Evolutionary conservation across 257 asterid species (phyloP).

Genomic region (Solanum bulbocastanum): DNA sequence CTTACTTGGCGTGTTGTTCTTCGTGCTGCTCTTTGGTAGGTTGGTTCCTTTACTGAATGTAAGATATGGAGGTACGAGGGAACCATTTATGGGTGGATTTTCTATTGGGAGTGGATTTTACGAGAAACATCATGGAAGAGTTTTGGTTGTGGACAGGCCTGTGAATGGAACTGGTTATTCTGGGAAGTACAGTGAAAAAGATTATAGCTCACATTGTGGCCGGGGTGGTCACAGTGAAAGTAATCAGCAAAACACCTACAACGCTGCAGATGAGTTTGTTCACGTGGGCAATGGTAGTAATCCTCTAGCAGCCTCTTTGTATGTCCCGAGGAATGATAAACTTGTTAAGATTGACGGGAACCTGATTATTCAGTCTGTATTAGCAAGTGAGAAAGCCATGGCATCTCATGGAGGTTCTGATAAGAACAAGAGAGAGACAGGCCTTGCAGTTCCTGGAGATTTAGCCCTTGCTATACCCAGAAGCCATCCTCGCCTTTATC

Average conservation of each 20-base stretch:
- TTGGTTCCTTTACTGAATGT: conserved; percentile 76
- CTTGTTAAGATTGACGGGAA: conserved; percentile 75
- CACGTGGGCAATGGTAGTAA: conserved; percentile 38
- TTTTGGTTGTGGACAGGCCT: conserved; percentile 50
- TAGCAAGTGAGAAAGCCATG: conserved; percentile 77
- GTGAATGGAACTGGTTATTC: conserved; percentile 25
- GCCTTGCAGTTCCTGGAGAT: conserved; percentile 58
- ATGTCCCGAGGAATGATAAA: conserved; percentile 72
- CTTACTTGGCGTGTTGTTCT: conserved; percentile 73
- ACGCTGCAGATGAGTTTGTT: conserved; percentile 24
- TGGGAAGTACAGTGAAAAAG: conserved; percentile 23
- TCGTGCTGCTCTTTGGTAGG: conserved; percentile 72
- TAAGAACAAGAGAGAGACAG: conserved; percentile 43
- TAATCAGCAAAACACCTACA: background rate
- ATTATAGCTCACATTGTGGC: conserved; percentile 19
- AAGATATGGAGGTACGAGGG: conserved; percentile 57
- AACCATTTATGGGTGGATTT: conserved; percentile 40
- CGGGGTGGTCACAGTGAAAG: conserved; percentile 7
- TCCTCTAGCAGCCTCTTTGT: conserved; percentile 60
- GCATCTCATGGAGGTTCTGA: conserved; percentile 27
- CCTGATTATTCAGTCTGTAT: conserved; percentile 58
- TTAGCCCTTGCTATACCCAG: conserved; percentile 51
- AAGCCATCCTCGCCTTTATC: conserved; percentile 24
- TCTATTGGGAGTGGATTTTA: too few species aligned
- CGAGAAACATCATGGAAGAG: conserved; percentile 53